Percentiles rank a stretch among this genome's conserved stretches.
Evolutionary conservation across 768 basidiomycete genomes (phyloP).

Genomic region (Leccinum rimulosum): DNA sequence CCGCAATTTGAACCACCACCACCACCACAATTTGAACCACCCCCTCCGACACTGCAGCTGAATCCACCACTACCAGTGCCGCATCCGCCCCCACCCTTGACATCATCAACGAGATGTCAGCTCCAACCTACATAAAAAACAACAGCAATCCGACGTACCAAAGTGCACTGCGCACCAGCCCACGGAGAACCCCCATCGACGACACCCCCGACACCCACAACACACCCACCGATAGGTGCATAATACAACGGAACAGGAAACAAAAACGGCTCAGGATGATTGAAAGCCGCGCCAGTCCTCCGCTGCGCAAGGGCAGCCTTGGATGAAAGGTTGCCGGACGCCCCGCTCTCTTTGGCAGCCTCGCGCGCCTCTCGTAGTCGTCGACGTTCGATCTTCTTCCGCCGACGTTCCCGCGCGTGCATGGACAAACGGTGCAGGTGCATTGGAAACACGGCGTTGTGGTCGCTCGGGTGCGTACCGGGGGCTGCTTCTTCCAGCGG

Average conservation of each 20-base stretch:
- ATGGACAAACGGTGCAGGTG: conserved; percentile 10
- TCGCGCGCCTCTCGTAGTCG: not conserved
- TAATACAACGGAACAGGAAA: not conserved
- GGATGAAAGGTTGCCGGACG: not conserved
- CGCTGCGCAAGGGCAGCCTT: not conserved
- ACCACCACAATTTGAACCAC: no score
- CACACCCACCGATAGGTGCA: no score
- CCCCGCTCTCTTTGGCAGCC: not conserved
- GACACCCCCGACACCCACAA: no score
- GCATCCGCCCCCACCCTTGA: no score
- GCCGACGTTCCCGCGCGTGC: not conserved
- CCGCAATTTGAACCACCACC: no score
- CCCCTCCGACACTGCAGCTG: no score
- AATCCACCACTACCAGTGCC: no score
- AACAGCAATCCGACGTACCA: no score
- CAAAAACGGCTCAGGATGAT: not conserved
- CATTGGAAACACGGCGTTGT: conserved; percentile 43
- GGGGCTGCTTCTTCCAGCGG: conserved; percentile 36
- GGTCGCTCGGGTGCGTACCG: conserved; percentile 53
- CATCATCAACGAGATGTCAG: no score
- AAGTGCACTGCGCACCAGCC: no score
- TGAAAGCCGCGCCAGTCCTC: not conserved
- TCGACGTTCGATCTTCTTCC: not conserved
- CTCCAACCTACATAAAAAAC: no score
- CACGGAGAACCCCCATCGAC: no score